Base-by-base conservation (phyloP, 1,284 basidiomycete species). In the Violaceomyces palustris region DNA sequence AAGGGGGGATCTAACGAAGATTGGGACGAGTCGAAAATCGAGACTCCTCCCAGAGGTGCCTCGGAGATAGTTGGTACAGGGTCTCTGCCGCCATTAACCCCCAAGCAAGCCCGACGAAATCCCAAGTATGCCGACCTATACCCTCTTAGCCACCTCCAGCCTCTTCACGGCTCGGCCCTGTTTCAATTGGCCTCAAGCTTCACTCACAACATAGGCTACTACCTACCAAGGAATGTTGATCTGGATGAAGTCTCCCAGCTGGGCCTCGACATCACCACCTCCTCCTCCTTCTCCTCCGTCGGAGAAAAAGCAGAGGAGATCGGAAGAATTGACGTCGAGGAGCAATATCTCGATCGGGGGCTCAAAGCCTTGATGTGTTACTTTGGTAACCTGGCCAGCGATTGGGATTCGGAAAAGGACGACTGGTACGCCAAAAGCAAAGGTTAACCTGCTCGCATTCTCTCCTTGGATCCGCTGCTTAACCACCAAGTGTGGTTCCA, bases 281-380 rank as follows among this genome's bases (percentile, higher is more conserved):
- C 21, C 35, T 18, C 6, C 4, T 14, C 8, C n/a, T 15, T 18
- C 15, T 3, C 12, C 6, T 8, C 14, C 25, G 8, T 17, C 12
- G 21, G 35, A 45, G 32, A 4, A 8, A 2, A 18, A 32, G 32
- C 4, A 7, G 17, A 30, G 28, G 15, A 30, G 1, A 76, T 35
- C 10, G 10, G 21, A 22, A 29, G 72, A 64, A 78, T 90, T 2
- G 88, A 90, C 65, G 79, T 91, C 9, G 88, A 92, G 67, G 88
- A 91, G 69, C 85, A 87, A 67, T 90, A 87, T 86, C 88, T 87
- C 84, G 83, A 85, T 2, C 76, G 75, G 14, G 90, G 89, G 74
- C 75, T 91, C 38, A 92, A 90, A 64, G 79, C 79, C 8, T 54
- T 80, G 12, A 78, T 77, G 9, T 75, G 74, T 6, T 79, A 80